Evolutionary conservation across 2,329 filamentous ascomycete genomes (phyloP).

Genomic region (Sporothrix luriei): DNA sequence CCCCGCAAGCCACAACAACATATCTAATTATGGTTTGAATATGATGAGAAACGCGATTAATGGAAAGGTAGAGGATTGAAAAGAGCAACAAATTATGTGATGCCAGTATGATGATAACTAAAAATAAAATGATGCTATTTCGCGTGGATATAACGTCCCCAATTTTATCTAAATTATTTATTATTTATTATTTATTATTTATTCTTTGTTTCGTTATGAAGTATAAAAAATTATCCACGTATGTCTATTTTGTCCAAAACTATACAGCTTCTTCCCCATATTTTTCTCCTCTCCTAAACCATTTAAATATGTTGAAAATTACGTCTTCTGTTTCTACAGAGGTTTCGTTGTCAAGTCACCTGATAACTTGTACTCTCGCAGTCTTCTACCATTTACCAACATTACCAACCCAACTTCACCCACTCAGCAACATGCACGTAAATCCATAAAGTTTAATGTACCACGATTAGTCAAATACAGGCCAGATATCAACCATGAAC

Average conservation of each 20-base stretch:
- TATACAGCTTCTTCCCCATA: background rate
- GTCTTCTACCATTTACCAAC: background rate
- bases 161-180: background rate
- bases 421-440: background rate
- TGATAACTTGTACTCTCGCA: no score
- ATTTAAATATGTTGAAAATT: background rate
- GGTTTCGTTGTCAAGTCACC: background rate
- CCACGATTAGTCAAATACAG: background rate
- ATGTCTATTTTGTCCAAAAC: background rate
- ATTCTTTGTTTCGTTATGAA: background rate
- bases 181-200: background rate
- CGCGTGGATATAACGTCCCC: background rate
- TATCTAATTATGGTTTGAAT: constrained; percentile 42
- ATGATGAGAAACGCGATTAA: background rate
- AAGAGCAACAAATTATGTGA: background rate
- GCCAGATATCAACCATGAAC: no score
- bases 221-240: background rate
- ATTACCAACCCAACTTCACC: background rate
- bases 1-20: background rate
- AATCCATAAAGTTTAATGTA: background rate
- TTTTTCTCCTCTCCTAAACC: background rate
- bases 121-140: background rate
- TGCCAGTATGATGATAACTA: no score
- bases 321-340: background rate
- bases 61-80: no score